These are phyloP conservation scores for Blastomyces emzantsi DNA, from an alignment of 2,329 filamentous ascomycete species.

Conservation along the genomic window DNA sequence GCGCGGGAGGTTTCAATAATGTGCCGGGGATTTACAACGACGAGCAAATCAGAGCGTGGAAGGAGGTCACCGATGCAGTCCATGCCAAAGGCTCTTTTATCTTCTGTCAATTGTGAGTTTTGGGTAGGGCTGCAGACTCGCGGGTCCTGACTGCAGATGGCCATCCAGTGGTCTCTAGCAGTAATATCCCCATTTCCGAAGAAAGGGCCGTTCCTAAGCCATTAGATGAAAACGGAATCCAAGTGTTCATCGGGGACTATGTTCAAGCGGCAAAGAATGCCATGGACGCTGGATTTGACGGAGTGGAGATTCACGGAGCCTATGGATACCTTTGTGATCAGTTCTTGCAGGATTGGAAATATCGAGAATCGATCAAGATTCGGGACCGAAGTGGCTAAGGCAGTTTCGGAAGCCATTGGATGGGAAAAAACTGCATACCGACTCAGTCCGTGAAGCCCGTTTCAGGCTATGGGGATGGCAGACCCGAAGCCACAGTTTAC, in stretches of 20 bases:
- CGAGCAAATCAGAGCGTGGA: constrained; percentile 53
- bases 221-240: constrained; percentile 37
- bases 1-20: constrained; percentile 42
- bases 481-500: constrained; percentile 56
- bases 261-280: constrained; percentile 43
- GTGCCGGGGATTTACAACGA: constrained; percentile 50
- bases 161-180: constrained; percentile 30
- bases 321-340: constrained; percentile 47
- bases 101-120: constrained; percentile 53
- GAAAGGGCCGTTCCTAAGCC: constrained; percentile 27
- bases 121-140: constrained; percentile 47
- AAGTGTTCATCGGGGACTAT: constrained; percentile 34
- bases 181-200: constrained; percentile 31
- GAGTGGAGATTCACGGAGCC: constrained; percentile 42
- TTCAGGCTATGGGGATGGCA: constrained; percentile 47
- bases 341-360: constrained; percentile 42
- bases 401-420: constrained; percentile 38
- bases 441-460: constrained; percentile 37
- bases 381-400: constrained; percentile 42
- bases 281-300: constrained; percentile 47
- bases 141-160: constrained; percentile 16
- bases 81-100: constrained; percentile 55
- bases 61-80: constrained; percentile 51
- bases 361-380: constrained; percentile 47
- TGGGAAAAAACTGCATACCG: constrained; percentile 39